Conservation (phyloP, 352 stramenopile species). For the Aphanomyces euteiches region DNA sequence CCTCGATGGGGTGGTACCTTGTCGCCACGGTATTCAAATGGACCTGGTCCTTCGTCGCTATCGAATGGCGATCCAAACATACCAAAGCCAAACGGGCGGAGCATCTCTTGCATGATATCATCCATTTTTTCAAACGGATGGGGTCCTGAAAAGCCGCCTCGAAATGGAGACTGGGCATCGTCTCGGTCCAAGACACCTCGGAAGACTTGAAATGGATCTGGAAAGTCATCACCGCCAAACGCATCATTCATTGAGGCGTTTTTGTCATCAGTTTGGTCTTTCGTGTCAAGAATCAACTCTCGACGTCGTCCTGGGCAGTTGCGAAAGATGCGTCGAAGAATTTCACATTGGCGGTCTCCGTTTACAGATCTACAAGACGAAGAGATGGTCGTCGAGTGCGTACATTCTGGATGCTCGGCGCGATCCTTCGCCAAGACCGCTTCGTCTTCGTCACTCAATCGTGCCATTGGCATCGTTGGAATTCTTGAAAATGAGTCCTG, state of each 20-base stretch:
- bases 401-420: slow-evolving; percentile 42
- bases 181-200: not conserved
- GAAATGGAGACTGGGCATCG: slow-evolving; percentile 1
- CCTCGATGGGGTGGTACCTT: slow-evolving; percentile 20
- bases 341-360: slow-evolving; percentile 81
- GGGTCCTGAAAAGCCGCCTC: not conserved
- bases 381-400: slow-evolving; percentile 76
- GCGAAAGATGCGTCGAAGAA: slow-evolving; percentile 82
- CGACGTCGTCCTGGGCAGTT: slow-evolving; percentile 68
- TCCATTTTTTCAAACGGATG: slow-evolving; percentile 28
- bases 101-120: slow-evolving; percentile 26
- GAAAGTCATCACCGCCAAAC: not conserved
- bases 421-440: slow-evolving; percentile 22
- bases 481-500: no score
- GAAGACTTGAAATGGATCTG: slow-evolving; percentile 20
- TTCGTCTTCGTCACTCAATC: slow-evolving; percentile 12
- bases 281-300: slow-evolving; percentile 32
- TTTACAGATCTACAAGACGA: slow-evolving; percentile 76
- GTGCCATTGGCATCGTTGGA: not conserved
- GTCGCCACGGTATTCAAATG: not conserved
- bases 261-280: not conserved
- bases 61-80: slow-evolving; percentile 6
- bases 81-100: slow-evolving; percentile 21
- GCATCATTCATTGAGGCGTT: not conserved
- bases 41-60: not conserved